Conservation (phyloP, 1,139 yeast species). For the Lodderomyces jiufengensis region DNA sequence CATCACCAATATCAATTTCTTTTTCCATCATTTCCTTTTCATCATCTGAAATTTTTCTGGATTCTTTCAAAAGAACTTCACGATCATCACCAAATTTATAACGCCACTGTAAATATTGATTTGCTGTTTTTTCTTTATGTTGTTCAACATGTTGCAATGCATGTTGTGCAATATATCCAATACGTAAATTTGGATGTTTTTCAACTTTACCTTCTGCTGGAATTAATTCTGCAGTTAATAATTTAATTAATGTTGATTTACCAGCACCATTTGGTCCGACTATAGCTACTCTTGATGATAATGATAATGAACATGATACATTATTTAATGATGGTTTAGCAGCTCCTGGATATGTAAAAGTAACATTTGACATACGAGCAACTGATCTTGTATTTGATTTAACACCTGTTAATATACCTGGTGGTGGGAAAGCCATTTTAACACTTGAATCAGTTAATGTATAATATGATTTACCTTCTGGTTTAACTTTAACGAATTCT, state of each 20-base stretch:
- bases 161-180: conserved; percentile 98
- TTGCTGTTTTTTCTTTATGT: conserved; percentile 96
- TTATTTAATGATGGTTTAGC: conserved; percentile 73
- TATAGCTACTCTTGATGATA: conserved; percentile 94
- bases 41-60: conserved; percentile 81
- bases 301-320: conserved; percentile 83
- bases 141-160: conserved; percentile 96
- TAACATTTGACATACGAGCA: conserved; percentile 83
- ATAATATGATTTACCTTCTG: conserved; percentile 95
- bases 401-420: conserved; percentile 95
- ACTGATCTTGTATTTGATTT: conserved; percentile 93
- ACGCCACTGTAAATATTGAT: conserved; percentile 98
- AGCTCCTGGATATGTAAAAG: conserved; percentile 88
- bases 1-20: conserved; percentile 78
- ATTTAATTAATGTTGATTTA: conserved; percentile 90
- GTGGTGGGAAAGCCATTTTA: conserved; percentile 98
- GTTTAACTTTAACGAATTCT: conserved; percentile 85
- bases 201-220: conserved; percentile 89
- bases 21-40: conserved; percentile 78
- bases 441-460: conserved; percentile 92
- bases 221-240: conserved; percentile 85
- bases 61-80: conserved; percentile 89
- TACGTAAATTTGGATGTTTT: conserved; percentile 96
- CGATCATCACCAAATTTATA: conserved; percentile 97
- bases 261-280: conserved; percentile 99